A percentile compares a stretch with the other conserved stretches of the same genome.
phyloP scores from a whole-genome alignment of 495 filamentous ascomycete genomes.

The Neurospora sp. region DNA sequence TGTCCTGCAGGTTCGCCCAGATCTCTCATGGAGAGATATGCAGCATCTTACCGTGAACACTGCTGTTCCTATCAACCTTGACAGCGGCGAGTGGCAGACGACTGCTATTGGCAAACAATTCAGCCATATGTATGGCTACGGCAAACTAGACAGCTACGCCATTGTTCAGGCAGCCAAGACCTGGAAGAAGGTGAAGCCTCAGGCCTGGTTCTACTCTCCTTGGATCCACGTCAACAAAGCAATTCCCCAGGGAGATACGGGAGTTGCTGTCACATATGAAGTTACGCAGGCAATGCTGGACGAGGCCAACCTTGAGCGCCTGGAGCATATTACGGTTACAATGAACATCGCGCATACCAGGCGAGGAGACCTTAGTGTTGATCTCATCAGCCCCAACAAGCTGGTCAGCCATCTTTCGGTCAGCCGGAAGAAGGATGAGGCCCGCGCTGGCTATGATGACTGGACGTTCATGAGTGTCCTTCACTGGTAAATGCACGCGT shows the following conservation, averaged over 20 bases:
- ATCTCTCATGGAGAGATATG: conserved; percentile 87
- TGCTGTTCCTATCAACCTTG: conserved; percentile 68
- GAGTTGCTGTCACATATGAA: conserved; percentile 65
- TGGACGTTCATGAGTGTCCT: conserved; percentile 99
- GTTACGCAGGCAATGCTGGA: conserved; percentile 68
- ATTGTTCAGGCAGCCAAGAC: conserved; percentile 78
- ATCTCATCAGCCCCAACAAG: conserved; percentile 75
- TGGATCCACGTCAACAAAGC: conserved; percentile 81
- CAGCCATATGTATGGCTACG: conserved; percentile 91
- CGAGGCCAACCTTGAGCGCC: conserved; percentile 67
- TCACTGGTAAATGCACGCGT: conserved; percentile 62
- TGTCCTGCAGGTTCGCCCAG: conserved; percentile 75
- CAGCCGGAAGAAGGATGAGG: conserved; percentile 54
- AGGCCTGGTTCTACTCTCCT: conserved; percentile 87
- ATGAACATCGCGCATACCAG: conserved; percentile 88
- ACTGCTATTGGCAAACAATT: conserved; percentile 74
- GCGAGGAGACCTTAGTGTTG: conserved; percentile 87
- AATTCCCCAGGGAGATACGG: conserved; percentile 79
- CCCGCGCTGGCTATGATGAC: conserved; percentile 67
- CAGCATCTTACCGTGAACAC: conserved; percentile 84
- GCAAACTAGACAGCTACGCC: conserved; percentile 81
- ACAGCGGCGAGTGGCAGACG: conserved; percentile 65
- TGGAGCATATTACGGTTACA: conserved; percentile 94
- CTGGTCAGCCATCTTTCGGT: conserved; percentile 77
- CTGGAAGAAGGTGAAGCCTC: conserved; percentile 88